These are phyloP conservation scores for Leccinum subtestaceum DNA, from an alignment of 768 basidiomycete genomes.

Conservation along the genomic window DNA sequence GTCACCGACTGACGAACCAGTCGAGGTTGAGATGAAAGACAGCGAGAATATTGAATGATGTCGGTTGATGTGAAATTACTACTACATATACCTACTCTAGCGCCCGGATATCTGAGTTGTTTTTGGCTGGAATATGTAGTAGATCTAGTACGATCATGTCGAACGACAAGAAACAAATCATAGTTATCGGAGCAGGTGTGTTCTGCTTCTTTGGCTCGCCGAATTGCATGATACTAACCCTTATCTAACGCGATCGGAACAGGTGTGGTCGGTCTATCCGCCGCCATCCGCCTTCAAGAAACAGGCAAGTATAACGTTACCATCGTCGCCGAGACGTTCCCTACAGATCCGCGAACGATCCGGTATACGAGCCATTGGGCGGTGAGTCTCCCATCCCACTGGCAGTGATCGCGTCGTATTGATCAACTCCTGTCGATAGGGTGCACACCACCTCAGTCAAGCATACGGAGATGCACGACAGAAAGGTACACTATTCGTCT, in stretches of 20 bases:
- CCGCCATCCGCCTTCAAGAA: constrained; percentile 69
- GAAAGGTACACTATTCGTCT: constrained; percentile 42
- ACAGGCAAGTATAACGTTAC: constrained; percentile 59
- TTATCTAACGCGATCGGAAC: neutral
- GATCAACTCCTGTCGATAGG: constrained; percentile 40
- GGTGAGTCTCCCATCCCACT: constrained; percentile 37
- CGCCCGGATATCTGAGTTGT: neutral
- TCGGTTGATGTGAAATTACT: neutral
- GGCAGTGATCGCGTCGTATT: neutral
- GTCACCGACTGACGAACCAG: neutral
- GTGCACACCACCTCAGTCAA: constrained; percentile 74
- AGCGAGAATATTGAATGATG: neutral
- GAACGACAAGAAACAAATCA: constrained; percentile 25
- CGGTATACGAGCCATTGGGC: constrained; percentile 83
- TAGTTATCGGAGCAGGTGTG: constrained; percentile 43
- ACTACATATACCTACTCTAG: neutral
- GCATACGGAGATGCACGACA: constrained; percentile 50
- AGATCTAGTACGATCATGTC: constrained; percentile 11
- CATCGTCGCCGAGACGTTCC: constrained; percentile 68
- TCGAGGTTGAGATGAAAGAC: neutral
- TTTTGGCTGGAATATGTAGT: neutral
- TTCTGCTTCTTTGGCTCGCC: neutral
- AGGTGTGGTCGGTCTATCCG: constrained; percentile 80
- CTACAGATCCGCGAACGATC: constrained; percentile 70
- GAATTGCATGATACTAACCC: neutral